phyloP scores from a whole-genome alignment of 208 protist species.

The Acanthamoeba lenticulata region DNA sequence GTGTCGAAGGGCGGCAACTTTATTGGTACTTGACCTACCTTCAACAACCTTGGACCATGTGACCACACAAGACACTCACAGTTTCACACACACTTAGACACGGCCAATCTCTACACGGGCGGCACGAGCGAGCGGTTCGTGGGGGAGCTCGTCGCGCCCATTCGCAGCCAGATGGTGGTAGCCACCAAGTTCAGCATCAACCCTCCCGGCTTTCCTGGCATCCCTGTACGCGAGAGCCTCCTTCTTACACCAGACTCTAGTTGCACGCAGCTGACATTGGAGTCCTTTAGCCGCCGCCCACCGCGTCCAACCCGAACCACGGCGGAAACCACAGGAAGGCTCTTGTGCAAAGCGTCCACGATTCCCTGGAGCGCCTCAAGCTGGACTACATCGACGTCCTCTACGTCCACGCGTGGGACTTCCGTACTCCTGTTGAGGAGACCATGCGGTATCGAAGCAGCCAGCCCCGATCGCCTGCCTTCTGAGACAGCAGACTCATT shows the following conservation, averaged over 20 bases:
- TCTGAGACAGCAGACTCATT: too few species aligned
- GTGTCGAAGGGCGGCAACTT: neutral
- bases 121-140: neutral
- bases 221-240: neutral
- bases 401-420: constrained; percentile 18
- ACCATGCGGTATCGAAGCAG: neutral
- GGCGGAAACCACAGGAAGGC: neutral
- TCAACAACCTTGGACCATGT: neutral
- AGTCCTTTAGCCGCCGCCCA: neutral
- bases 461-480: too few species aligned
- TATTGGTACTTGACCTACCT: neutral
- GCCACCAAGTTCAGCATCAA: neutral
- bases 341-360: neutral
- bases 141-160: neutral
- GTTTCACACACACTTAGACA: neutral
- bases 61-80: neutral
- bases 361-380: neutral
- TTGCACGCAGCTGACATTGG: neutral
- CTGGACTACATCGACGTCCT: neutral
- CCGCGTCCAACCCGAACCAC: neutral
- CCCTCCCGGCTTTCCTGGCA: neutral
- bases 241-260: neutral
- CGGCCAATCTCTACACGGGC: neutral
- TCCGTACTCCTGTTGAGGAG: neutral
- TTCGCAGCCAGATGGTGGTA: neutral